Base-by-base conservation (phyloP, 306 rosid genomes). In the Abrus pulchellus region DNA sequence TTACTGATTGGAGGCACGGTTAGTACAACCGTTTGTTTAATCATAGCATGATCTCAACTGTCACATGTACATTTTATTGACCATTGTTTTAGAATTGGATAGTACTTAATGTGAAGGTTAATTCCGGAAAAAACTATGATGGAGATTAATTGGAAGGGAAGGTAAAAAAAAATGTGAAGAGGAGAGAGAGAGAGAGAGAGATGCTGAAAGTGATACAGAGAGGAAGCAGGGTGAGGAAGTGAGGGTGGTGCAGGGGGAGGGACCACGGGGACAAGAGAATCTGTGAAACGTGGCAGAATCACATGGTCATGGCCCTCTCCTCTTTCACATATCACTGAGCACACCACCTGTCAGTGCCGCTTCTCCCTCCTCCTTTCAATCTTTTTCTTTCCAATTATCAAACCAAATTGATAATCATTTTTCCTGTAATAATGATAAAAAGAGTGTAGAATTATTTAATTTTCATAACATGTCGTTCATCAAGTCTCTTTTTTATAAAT, bases 211-310 rank as follows among this genome's bases (percentile, higher is more conserved):
- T 41, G 69, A 14, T 7, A 45, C 14, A 80, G 63, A 38, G 13
- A 43, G 67, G 49, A 41, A 52, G 36, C 48, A 55, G 56, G 72
- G 77, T 40, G 36, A 36, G 75, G 38, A 59, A 74, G 80, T 66
- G 82, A 80, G 76, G 72, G 64, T 52, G 82, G 70, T 61, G 79
- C 79, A 80, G 87, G 8, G 65, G 3, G 52, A 62, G 88, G 88
- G 88, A 85, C 84, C 88, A 85, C 70, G 68, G 77, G 63, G 80
- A 85, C 88, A 85, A 77, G 83, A 81, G 83, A 81, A 85, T 85
- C 88, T 85, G 59, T 70, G 77, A 76, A 81, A 81, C 88, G 88
- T 85, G 88, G 88, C 77, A 81, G 83, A 65, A 81, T 85, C 88
- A 85, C 88, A 81, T 85, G 88, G 69, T 5, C 54, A 81, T 77